Base-by-base conservation (phyloP, 345 rosid species). In the Moringa oleifera region DNA sequence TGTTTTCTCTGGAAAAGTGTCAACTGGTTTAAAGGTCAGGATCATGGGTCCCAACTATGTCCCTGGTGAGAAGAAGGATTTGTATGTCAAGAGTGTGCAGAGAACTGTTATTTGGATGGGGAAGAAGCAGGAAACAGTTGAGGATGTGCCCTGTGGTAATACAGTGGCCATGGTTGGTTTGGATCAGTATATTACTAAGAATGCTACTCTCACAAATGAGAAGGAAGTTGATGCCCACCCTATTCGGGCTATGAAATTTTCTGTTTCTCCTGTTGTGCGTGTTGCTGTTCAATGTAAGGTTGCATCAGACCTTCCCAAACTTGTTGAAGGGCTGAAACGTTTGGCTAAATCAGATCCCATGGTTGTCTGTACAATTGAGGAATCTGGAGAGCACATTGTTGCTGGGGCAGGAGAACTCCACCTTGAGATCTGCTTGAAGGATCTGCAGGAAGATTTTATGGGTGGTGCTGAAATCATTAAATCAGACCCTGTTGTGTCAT, bases 91-190 rank as follows among this genome's bases (percentile, higher is more conserved):
- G 69, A 65, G 69, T 57, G 69, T 68, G 4, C 93, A 86, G 69
- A 84, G 93, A 57, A 86, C 93, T 49, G 93, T 86, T 59, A 86
- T 86, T 53, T 86, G 93, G 93, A 86, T 86, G 93, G 93, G 93
- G 3, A 86, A 86, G 87, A 84, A 0, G 70, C 93, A 86, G 76
- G 93, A 86, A 61, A 83, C 87, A 0, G 93, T 86, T 0, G 93
- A 86, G 73, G 93, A 86, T 70, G 93, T 86, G 18, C 93, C 93
- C 1, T 86, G 89, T 66, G 93, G 93, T 61, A 86, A 86, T 73
- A 86, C 93, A 23, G 93, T 84, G 49, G 93, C 93, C 28, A 2
- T 86, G 87, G 89, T 86, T 45, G 89, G 93, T 37, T 31, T 86
- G 51, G 93, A 86, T 73, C 93, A 86, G 58, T 86, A 3, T 53